phyloP scores from a whole-genome alignment of 148 eudicot genomes.

The Agrostemma githago region DNA sequence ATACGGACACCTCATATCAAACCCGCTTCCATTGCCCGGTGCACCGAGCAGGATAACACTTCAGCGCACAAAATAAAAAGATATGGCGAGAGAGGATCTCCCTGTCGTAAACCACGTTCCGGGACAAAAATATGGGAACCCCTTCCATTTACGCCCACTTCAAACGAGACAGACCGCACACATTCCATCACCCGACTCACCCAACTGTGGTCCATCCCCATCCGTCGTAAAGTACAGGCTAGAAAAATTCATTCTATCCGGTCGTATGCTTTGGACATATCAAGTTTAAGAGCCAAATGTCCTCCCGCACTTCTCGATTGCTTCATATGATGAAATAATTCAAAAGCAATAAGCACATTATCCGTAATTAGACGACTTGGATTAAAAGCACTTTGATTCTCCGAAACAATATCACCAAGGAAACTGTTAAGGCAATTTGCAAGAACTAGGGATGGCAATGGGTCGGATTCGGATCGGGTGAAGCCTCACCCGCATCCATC shows the following conservation, averaged over 20 bases:
- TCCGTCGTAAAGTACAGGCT: background rate
- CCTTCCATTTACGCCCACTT: background rate
- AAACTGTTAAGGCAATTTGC: background rate
- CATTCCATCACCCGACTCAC: background rate
- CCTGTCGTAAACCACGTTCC: background rate
- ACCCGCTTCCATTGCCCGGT: too few relatives aligned
- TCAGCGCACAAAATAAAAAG: background rate
- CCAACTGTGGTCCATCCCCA: background rate
- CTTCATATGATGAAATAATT: too few relatives aligned
- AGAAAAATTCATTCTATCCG: background rate
- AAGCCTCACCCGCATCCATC: too few relatives aligned
- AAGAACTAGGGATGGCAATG: too few relatives aligned
- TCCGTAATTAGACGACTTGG: background rate
- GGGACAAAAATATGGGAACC: background rate
- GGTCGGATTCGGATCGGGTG: too few relatives aligned
- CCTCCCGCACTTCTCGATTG: too few relatives aligned
- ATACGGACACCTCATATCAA: too few relatives aligned
- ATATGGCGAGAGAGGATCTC: background rate
- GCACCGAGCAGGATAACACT: background rate
- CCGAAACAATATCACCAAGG: too few relatives aligned
- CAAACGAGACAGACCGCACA: background rate
- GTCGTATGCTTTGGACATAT: too few relatives aligned
- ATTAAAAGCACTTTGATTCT: background rate
- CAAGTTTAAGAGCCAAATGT: too few relatives aligned
- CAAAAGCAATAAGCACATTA: background rate